Evolutionary conservation across 2,329 filamentous ascomycete genomes (phyloP).

Genomic region (Coniochaeta hoffmannii): DNA sequence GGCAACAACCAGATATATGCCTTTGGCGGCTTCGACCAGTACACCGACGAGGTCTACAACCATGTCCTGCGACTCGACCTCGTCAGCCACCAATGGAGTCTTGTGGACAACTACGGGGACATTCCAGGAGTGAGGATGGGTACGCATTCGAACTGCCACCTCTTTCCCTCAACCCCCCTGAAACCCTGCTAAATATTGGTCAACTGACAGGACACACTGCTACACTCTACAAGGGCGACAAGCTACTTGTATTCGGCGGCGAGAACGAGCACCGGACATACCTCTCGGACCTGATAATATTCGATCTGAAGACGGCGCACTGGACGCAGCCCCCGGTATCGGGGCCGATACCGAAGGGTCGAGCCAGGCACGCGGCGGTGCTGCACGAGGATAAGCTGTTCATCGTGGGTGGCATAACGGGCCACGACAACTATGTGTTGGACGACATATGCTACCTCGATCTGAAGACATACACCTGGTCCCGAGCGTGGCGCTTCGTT

Average conservation of each 20-base stretch:
- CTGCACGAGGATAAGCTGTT: conserved; percentile 96
- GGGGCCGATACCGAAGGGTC: conserved; percentile 78
- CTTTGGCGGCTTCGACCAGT: conserved; percentile 97
- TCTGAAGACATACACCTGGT: conserved; percentile 97
- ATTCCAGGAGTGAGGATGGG: conserved; percentile 97
- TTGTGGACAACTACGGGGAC: conserved; percentile 98
- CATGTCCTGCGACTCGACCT: conserved; percentile 89
- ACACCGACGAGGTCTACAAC: conserved; percentile 98
- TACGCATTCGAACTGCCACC: conserved; percentile 30
- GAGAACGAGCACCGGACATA: conserved; percentile 97
- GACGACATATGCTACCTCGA: conserved; percentile 97
- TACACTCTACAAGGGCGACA: conserved; percentile 86
- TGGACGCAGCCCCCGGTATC: conserved; percentile 90
- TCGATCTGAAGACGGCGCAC: conserved; percentile 87
- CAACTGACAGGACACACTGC: conserved; percentile 73
- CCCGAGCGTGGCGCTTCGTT: conserved; percentile 90
- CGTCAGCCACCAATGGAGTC: conserved; percentile 80
- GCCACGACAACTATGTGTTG: conserved; percentile 82
- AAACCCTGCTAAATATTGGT: conserved; percentile 7
- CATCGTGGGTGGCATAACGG: conserved; percentile 90
- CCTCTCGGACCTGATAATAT: conserved; percentile 90
- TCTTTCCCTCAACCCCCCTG: conserved; percentile 5
- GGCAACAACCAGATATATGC: conserved; percentile 97
- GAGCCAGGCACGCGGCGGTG: conserved; percentile 87
- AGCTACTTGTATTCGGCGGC: conserved; percentile 93